phyloP scores from a whole-genome alignment of 805 yeast genomes.

The Hanseniaspora lachancei region DNA sequence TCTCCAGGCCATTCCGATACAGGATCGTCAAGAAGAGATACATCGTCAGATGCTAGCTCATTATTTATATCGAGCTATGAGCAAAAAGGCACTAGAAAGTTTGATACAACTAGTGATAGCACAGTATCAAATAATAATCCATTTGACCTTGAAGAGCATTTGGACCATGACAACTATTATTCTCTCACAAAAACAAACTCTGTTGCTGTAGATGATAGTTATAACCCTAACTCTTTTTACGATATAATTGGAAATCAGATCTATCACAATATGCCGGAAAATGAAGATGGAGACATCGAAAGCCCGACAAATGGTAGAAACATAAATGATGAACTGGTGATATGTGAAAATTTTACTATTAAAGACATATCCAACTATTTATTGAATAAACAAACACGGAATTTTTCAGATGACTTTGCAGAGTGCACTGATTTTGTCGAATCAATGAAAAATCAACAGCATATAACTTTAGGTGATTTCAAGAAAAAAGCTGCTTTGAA shows the following conservation, averaged over 20 bases:
- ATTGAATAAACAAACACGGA: slow-evolving; percentile 31
- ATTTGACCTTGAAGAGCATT: background rate
- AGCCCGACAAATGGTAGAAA: background rate
- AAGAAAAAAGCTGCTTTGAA: background rate
- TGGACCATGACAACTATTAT: background rate
- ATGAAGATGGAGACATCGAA: background rate
- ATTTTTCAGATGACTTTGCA: background rate
- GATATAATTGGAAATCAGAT: background rate
- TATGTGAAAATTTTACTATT: slow-evolving; percentile 4
- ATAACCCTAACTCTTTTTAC: background rate
- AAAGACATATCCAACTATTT: slow-evolving; percentile 39
- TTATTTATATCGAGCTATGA: background rate
- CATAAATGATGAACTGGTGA: background rate
- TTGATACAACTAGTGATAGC: background rate
- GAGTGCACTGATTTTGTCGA: background rate
- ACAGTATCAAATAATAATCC: background rate
- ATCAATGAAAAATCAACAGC: background rate
- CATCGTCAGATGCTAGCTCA: background rate
- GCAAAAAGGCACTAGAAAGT: background rate
- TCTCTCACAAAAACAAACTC: background rate
- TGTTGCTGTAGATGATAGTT: background rate
- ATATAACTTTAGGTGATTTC: background rate
- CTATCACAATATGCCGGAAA: background rate
- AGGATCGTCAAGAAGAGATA: background rate
- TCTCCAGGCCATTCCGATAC: background rate